Conservation (phyloP, 23 red algal genomes). For the Gracilaria vermiculophylla region DNA sequence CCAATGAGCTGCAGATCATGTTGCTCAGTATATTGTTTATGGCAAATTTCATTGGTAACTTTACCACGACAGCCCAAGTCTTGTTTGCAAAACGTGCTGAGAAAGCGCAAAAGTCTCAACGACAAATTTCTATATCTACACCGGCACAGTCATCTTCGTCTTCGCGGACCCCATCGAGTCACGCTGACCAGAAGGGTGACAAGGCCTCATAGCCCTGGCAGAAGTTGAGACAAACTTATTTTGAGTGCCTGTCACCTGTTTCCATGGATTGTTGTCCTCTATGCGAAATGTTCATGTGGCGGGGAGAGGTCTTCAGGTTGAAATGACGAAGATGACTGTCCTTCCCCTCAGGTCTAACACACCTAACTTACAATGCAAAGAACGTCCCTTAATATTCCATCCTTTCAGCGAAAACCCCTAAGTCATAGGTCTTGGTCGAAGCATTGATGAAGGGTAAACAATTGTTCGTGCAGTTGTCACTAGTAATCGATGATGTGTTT, state of each 20-base stretch:
- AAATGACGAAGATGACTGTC: neutral
- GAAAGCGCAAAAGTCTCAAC: neutral
- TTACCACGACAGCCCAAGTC: constrained; percentile 69
- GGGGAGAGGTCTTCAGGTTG: neutral
- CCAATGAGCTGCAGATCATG: constrained; percentile 63
- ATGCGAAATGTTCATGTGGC: neutral
- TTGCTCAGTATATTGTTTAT: constrained; percentile 60
- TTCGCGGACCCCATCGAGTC: neutral
- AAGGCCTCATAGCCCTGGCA: neutral
- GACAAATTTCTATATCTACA: neutral
- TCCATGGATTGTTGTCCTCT: neutral
- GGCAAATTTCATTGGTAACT: constrained; percentile 85
- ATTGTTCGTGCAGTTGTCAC: no score
- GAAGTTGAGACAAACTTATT: no score
- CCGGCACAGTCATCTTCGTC: neutral
- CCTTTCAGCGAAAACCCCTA: no score
- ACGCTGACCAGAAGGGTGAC: neutral
- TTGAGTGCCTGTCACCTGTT: neutral
- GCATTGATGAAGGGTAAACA: no score
- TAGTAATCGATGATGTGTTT: no score
- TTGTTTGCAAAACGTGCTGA: constrained; percentile 63
- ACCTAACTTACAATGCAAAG: no score
- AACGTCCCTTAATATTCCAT: no score
- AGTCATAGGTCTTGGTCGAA: no score
- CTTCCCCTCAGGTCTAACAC: constrained; percentile 2